These are phyloP conservation scores for Alnus rubra DNA, from an alignment of 306 rosid species.

Conservation along the genomic window DNA sequence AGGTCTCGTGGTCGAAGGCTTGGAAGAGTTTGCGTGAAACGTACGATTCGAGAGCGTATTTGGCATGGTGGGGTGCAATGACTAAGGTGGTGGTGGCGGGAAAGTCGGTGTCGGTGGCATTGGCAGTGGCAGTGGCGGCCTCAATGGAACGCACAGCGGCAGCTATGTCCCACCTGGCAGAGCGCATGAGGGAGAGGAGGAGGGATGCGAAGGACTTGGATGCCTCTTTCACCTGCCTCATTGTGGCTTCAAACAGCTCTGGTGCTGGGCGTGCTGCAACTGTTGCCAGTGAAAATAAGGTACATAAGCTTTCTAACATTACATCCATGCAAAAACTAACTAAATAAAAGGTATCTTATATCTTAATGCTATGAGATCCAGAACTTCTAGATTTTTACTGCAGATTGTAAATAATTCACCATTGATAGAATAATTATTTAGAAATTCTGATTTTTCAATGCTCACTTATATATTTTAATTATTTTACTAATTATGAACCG, in stretches of 20 bases:
- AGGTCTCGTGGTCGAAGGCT: conserved; percentile 93
- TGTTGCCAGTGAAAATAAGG: conserved; percentile 29
- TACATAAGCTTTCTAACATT: background rate
- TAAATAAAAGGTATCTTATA: too few relatives aligned
- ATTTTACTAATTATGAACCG: too few relatives aligned
- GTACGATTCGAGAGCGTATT: conserved; percentile 84
- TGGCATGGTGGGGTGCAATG: conserved; percentile 66
- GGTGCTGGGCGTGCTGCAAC: conserved; percentile 65
- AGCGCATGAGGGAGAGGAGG: conserved; percentile 87
- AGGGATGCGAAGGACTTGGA: conserved; percentile 77
- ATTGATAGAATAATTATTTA: too few relatives aligned
- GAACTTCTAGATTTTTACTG: too few relatives aligned
- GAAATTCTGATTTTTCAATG: too few relatives aligned
- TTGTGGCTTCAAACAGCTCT: conserved; percentile 66
- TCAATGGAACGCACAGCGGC: conserved; percentile 97
- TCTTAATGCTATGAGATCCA: too few relatives aligned
- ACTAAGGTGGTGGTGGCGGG: conserved; percentile 29
- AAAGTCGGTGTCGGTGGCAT: conserved; percentile 34
- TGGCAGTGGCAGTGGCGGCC: conserved; percentile 55
- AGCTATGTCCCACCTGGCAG: conserved; percentile 91
- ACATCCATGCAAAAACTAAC: background rate
- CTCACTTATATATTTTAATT: too few relatives aligned
- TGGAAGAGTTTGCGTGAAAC: conserved; percentile 75
- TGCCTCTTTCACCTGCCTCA: conserved; percentile 76
- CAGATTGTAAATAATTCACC: too few relatives aligned